Evolutionary conservation across 2,329 filamentous ascomycete species (phyloP).

Genomic region (Parasarocladium wereldwijsianum): DNA sequence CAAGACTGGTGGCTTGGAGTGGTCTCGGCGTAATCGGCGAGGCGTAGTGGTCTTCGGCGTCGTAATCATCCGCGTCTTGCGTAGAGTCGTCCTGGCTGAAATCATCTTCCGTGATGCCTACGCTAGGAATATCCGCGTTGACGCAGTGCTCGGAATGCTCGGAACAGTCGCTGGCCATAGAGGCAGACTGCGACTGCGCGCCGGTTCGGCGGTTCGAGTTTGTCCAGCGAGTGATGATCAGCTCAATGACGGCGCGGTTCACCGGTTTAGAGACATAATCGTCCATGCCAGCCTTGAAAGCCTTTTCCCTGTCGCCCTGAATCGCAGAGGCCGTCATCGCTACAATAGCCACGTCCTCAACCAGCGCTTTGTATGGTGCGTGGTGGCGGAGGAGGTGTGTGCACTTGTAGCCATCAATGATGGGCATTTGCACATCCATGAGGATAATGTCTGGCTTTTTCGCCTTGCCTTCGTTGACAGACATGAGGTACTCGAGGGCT

Average conservation of each 20-base stretch:
- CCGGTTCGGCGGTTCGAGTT: constrained; percentile 11
- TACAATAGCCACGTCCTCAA: constrained; percentile 54
- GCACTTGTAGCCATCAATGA: constrained; percentile 65
- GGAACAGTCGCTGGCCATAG: constrained; percentile 26
- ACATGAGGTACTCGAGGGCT: constrained; percentile 56
- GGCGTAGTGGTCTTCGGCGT: constrained; percentile 7
- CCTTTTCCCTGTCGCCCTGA: constrained; percentile 63
- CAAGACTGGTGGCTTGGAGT: constrained; percentile 19
- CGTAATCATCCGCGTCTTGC: constrained; percentile 4
- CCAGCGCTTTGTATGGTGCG: constrained; percentile 43
- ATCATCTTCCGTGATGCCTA: constrained; percentile 16
- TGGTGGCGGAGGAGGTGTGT: constrained; percentile 60
- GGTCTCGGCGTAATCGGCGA: constrained; percentile 26
- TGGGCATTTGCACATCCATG: constrained; percentile 66
- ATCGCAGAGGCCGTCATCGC: constrained; percentile 75
- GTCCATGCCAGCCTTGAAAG: constrained; percentile 60
- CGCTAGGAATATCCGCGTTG: constrained; percentile 23
- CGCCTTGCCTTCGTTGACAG: constrained; percentile 32
- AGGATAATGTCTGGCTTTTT: constrained; percentile 58
- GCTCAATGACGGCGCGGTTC: constrained; percentile 50
- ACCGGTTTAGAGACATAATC: constrained; percentile 64
- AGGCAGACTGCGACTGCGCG: constrained; percentile 12
- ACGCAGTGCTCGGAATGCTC: constrained; percentile 27
- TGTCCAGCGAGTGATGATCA: constrained; percentile 55
- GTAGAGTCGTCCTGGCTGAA: constrained; percentile 13